phyloP scores from a whole-genome alignment of 148 eudicot genomes.

The Linanthus parryae region DNA sequence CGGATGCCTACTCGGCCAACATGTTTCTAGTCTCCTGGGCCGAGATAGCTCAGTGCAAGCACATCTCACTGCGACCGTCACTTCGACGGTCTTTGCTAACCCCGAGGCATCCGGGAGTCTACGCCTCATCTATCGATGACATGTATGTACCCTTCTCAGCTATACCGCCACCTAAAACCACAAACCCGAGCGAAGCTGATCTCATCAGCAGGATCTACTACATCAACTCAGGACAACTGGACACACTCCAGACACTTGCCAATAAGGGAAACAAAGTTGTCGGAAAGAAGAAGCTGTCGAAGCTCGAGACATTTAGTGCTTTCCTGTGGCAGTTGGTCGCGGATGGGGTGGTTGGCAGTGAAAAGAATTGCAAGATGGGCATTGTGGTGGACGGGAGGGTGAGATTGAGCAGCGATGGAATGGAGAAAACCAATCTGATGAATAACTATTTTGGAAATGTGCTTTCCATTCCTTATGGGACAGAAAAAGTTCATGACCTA shows the following conservation, averaged over 20 bases:
- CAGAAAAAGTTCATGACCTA: constrained; percentile 24
- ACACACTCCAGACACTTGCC: constrained; percentile 31
- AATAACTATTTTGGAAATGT: constrained; percentile 60
- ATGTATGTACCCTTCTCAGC: constrained; percentile 37
- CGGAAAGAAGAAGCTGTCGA: constrained; percentile 21
- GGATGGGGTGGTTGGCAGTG: not conserved
- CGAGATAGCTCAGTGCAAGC: constrained; percentile 30
- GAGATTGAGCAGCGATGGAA: constrained; percentile 25
- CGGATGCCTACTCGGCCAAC: constrained; percentile 71
- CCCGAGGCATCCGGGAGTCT: constrained; percentile 37
- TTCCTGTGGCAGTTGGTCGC: constrained; percentile 64
- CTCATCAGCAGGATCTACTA: constrained; percentile 52
- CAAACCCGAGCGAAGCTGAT: not conserved
- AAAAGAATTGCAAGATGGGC: constrained; percentile 40
- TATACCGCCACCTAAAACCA: constrained; percentile 8
- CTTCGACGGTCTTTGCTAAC: constrained; percentile 44
- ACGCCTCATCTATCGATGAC: constrained; percentile 17
- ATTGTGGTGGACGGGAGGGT: constrained; percentile 68
- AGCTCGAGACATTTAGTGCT: constrained; percentile 55
- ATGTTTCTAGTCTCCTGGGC: constrained; percentile 81
- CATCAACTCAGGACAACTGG: constrained; percentile 26
- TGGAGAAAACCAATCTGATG: constrained; percentile 13
- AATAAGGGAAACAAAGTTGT: no score
- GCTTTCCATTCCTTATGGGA: constrained; percentile 49
- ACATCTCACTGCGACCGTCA: constrained; percentile 26